Evolutionary conservation across 2,329 filamentous ascomycete species (phyloP).

Genomic region (Fusarium sp.): DNA sequence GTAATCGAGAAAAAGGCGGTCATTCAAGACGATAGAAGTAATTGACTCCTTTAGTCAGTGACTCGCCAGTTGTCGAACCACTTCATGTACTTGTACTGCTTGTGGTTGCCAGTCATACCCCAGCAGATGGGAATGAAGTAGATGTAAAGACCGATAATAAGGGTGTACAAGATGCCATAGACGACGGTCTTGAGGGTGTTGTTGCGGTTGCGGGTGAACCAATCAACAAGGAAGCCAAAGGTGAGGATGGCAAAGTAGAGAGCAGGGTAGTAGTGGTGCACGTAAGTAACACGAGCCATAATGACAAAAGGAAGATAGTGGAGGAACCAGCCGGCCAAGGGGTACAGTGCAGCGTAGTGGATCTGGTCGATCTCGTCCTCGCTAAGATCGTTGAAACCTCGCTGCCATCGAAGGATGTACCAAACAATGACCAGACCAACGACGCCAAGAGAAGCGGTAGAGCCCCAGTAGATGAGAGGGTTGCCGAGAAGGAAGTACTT

Average conservation of each 20-base stretch:
- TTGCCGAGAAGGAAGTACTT: conserved; percentile 99
- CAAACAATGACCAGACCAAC: conserved; percentile 82
- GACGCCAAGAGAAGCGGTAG: conserved; percentile 82
- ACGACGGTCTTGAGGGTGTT: conserved; percentile 75
- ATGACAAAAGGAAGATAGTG: conserved; percentile 96
- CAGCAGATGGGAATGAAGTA: conserved; percentile 95
- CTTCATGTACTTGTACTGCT: conserved; percentile 91
- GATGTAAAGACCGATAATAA: conserved; percentile 86
- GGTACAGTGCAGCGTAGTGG: conserved; percentile 93
- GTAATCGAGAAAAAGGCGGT: conserved; percentile 28
- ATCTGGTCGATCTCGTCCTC: conserved; percentile 90
- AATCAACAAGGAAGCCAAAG: conserved; percentile 91
- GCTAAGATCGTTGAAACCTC: conserved; percentile 88
- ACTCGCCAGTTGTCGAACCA: conserved; percentile 94
- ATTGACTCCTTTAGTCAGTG: conserved; percentile 66
- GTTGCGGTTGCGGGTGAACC: conserved; percentile 78
- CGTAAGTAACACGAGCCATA: conserved; percentile 99
- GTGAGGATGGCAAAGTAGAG: conserved; percentile 96
- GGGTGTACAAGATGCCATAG: conserved; percentile 82
- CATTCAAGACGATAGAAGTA: conserved; percentile 17
- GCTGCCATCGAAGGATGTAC: conserved; percentile 96
- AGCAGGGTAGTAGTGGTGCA: conserved; percentile 99
- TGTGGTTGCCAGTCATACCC: conserved; percentile 90
- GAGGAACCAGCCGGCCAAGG: conserved; percentile 92
- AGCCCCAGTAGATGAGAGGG: conserved; percentile 95